Percentiles rank a stretch among this genome's conserved stretches.
Evolutionary conservation across 2,329 filamentous ascomycete genomes (phyloP).

Genomic region (Dryadomyces quercus-mongolicae): DNA sequence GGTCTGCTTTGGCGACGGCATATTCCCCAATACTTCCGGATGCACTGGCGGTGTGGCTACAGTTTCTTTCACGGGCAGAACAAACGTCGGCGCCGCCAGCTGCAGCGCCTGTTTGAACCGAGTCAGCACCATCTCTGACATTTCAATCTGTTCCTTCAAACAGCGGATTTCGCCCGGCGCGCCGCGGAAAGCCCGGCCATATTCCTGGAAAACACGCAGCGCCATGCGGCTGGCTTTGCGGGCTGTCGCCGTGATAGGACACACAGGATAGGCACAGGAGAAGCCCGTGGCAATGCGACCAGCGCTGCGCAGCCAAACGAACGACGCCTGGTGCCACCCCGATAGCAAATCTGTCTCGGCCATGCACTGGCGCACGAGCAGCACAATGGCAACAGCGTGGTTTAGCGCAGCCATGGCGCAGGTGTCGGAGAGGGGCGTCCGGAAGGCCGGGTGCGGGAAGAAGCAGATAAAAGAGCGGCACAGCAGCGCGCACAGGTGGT

Average conservation of each 20-base stretch:
- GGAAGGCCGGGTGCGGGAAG: neutral
- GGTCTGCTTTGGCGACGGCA: neutral
- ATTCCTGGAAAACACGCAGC: neutral
- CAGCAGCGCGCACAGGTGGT: neutral
- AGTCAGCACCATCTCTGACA: neutral
- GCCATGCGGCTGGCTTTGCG: neutral
- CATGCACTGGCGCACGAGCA: neutral
- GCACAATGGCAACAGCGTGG: neutral
- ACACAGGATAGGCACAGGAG: neutral
- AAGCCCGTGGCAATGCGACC: neutral
- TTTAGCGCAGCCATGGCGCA: neutral
- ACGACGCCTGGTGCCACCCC: neutral
- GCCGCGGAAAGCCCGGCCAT: no score
- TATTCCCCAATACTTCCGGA: neutral
- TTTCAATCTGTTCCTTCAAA: neutral
- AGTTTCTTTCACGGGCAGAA: neutral
- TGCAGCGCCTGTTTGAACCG: neutral
- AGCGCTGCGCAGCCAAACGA: no score
- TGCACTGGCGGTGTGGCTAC: no score
- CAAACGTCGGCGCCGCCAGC: neutral
- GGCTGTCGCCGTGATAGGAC: no score
- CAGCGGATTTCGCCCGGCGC: neutral
- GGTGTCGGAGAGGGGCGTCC: neutral
- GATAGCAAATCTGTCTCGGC: neutral
- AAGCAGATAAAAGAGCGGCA: neutral